Percentiles rank a stretch among this genome's conserved stretches.
phyloP scores from a whole-genome alignment of 2,329 filamentous ascomycete species.

The Beauveria medogensis region DNA sequence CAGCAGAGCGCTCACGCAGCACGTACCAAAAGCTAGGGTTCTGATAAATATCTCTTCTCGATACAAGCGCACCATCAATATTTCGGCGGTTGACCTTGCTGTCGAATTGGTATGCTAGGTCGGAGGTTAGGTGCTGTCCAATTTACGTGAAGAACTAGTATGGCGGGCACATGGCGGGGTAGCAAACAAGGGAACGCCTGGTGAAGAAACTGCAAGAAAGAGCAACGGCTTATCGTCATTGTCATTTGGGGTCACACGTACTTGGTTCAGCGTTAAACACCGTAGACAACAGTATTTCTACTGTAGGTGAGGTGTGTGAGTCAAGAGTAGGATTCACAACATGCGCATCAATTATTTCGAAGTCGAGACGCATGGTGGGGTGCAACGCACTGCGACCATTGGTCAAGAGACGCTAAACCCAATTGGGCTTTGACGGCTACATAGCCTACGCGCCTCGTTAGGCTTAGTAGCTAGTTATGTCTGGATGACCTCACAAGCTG shows the following conservation, averaged over 20 bases:
- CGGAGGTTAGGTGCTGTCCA: background rate
- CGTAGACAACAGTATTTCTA: background rate
- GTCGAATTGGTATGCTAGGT: background rate
- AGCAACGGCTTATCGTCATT: background rate
- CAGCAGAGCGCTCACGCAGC: background rate
- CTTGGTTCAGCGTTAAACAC: background rate
- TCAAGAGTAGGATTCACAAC: background rate
- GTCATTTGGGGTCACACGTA: background rate
- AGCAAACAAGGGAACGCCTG: background rate
- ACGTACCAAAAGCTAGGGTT: background rate
- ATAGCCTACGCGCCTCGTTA: background rate
- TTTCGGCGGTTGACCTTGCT: background rate
- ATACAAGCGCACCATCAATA: no score
- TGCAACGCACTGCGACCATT: background rate
- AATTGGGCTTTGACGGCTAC: background rate
- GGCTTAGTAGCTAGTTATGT: background rate
- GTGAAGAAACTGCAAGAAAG: background rate
- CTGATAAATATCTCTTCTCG: background rate
- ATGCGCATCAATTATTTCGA: background rate
- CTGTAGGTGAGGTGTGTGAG: background rate
- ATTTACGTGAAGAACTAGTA: background rate
- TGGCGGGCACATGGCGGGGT: slow-evolving; percentile 5
- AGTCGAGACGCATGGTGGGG: background rate
- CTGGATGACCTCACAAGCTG: slow-evolving; percentile 10
- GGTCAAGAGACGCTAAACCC: background rate